A percentile compares a stretch with the other conserved stretches of the same genome.
Conservation (phyloP, 768 basidiomycete species). For the Boletus pseudo-olivaceus region DNA sequence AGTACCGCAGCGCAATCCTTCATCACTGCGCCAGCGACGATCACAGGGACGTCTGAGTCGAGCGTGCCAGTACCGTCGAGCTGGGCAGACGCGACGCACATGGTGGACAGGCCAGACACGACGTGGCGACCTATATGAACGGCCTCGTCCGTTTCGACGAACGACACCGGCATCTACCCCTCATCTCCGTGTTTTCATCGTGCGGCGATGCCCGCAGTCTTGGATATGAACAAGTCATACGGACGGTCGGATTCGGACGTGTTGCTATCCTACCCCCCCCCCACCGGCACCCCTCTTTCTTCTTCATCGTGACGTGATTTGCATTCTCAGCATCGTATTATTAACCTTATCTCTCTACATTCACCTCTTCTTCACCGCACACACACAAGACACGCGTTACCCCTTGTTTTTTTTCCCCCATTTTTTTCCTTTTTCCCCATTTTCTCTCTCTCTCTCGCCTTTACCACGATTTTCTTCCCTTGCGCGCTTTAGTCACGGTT, state of each 20-base stretch:
- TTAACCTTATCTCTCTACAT: conserved; percentile 14
- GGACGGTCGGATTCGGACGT: conserved; percentile 12
- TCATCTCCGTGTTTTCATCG: background rate
- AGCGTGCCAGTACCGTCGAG: conserved; percentile 45
- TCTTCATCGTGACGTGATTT: background rate
- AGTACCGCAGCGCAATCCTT: conserved; percentile 70
- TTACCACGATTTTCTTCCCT: background rate
- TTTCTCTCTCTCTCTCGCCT: background rate
- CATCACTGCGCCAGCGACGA: conserved; percentile 60
- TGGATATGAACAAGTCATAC: conserved; percentile 7
- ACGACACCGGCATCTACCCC: background rate
- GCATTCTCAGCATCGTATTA: conserved; percentile 17
- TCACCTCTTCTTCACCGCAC: background rate
- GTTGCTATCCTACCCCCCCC: background rate
- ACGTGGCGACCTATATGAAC: conserved; percentile 40
- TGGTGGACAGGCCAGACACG: conserved; percentile 39
- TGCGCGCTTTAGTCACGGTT: background rate
- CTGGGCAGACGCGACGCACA: conserved; percentile 45
- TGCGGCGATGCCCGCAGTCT: background rate
- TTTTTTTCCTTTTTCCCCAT: background rate
- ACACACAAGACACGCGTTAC: background rate
- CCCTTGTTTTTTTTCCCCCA: background rate
- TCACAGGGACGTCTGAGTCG: conserved; percentile 53
- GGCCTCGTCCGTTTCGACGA: background rate
- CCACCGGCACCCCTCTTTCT: too few species aligned